phyloP scores from a whole-genome alignment of 2,329 filamentous ascomycete genomes.

The Penicillium sp. region DNA sequence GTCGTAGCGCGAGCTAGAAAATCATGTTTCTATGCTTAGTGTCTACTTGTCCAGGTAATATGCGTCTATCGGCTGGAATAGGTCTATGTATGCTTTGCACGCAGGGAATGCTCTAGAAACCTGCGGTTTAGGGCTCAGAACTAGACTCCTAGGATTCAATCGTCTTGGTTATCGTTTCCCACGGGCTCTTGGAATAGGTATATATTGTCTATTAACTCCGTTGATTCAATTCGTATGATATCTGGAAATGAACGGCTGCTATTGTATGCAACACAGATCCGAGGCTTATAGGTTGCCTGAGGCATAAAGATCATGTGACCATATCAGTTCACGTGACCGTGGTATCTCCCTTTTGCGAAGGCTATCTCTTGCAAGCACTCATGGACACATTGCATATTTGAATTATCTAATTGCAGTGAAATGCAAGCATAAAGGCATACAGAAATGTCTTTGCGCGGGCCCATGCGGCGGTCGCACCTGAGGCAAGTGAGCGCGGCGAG shows the following conservation, averaged over 20 bases:
- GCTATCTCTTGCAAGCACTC: not conserved
- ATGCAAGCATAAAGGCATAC: conserved; percentile 20
- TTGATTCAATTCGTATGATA: not conserved
- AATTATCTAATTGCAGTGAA: conserved; percentile 10
- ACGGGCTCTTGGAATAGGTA: not conserved
- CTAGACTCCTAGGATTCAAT: not conserved
- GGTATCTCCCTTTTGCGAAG: conserved; percentile 3
- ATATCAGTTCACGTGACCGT: not conserved
- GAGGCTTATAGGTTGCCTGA: not conserved
- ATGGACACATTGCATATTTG: not conserved
- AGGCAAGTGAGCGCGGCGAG: conserved; percentile 43
- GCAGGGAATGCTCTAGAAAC: not conserved
- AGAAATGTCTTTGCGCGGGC: conserved; percentile 40
- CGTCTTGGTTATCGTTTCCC: too few relatives aligned
- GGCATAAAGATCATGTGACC: not conserved
- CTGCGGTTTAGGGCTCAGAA: not conserved
- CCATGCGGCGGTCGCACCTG: conserved; percentile 40
- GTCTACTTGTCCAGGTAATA: not conserved
- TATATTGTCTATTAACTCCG: too few relatives aligned
- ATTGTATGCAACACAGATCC: not conserved
- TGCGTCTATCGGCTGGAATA: not conserved
- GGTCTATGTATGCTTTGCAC: not conserved
- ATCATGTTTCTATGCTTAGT: too few relatives aligned
- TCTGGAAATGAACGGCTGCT: not conserved
- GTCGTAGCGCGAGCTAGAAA: not conserved